Base-by-base conservation (phyloP, 1,139 yeast genomes). In the Yamadazyma dushanensis region DNA sequence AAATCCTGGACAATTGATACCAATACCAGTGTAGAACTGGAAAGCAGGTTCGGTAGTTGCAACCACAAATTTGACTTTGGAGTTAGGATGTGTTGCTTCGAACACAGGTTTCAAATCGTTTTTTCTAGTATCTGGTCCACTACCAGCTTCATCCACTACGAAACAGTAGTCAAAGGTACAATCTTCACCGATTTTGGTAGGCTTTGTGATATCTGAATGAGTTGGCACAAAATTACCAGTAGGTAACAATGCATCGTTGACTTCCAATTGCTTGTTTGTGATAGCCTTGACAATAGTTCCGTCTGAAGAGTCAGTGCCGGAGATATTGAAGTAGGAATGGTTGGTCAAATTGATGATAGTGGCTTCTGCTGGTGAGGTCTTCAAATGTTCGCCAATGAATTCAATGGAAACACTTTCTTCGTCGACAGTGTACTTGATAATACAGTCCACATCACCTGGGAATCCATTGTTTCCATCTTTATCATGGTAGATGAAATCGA, bases 1-100 rank as follows among this genome's bases (percentile, higher is more conserved):
- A 46, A 56, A 67, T 3, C 67, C 68, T 7, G 58, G 59, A 28
- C 70, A 63, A 39, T 68, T 50, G 38, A 73, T 65, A 36, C 63
- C 64, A 45, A 76, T 80, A 22, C 85, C 85, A 24, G 87, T 78
- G 57, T 81, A 82, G 36, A 82, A 65, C 56, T 81, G 88, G 66
- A 77, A 80, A 4, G 79, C 63, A 5, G 89, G 89, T 44, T 82
- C 89, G 2, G 88, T 81, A 8, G 85, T 65, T 18, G 59, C 54
- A 11, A 76, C 73, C 11, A 56, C 57, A 30, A 82, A 51, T 31
- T 63, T 63, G 31, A 71, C 54, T 10, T 61, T 55, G 7, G 80
- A 59, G 18, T 61, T 61, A 16, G 80, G 76, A 49, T 74, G 73
- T 17, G 59, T 57, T n/a, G 79, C 76, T 47, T 66, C 71, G 24